phyloP scores from a whole-genome alignment of 257 asterid genomes.

The Parsonsia alboflavescens region DNA sequence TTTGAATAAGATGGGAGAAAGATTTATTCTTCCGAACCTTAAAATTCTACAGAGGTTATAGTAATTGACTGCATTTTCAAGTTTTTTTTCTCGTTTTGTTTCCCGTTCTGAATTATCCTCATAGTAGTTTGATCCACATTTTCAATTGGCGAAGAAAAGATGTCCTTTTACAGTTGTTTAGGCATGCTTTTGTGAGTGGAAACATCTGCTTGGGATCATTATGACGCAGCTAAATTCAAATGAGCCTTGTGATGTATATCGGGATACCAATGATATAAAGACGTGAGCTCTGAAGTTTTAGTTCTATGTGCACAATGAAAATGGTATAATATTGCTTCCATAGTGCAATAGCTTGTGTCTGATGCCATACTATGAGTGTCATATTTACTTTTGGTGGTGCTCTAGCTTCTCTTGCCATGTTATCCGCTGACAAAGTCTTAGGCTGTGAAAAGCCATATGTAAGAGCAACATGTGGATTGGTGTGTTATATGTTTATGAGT shows the following conservation, averaged over 20 bases:
- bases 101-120: not conserved
- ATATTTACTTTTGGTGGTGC: not conserved
- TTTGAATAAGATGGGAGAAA: too few species aligned
- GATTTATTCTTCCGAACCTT: too few species aligned
- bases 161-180: not conserved
- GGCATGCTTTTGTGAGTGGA: not conserved
- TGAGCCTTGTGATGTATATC: not conserved
- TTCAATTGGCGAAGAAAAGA: not conserved
- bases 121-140: not conserved
- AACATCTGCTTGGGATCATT: not conserved
- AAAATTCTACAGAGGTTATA: not conserved
- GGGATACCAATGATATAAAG: not conserved
- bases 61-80: not conserved
- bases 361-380: not conserved
- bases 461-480: not conserved
- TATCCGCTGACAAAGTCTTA: not conserved
- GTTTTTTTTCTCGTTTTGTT: not conserved
- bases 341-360: not conserved
- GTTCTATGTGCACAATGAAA: not conserved
- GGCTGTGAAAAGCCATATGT: not conserved
- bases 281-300: not conserved
- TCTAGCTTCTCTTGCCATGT: not conserved
- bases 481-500: not conserved
- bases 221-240: not conserved
- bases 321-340: not conserved